phyloP scores from a whole-genome alignment of 305 asterid genomes.

The Rubia tinctorum region DNA sequence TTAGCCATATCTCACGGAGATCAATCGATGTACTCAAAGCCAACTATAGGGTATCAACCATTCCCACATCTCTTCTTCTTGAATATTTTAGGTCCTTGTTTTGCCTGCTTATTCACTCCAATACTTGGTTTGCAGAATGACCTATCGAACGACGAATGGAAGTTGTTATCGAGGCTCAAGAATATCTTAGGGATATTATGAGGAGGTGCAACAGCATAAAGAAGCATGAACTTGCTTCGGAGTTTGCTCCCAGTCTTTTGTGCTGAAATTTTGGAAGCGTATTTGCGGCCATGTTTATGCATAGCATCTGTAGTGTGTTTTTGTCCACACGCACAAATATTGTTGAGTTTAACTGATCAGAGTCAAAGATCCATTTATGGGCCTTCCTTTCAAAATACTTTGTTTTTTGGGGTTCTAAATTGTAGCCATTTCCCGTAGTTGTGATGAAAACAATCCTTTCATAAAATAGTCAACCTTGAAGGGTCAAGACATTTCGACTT shows the following conservation, averaged over 20 bases:
- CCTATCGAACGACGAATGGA: constrained; percentile 67
- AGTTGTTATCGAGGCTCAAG: constrained; percentile 68
- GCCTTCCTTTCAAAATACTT: neutral
- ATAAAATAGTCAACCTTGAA: too few relatives aligned
- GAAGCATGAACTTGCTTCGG: neutral
- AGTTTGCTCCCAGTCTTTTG: neutral
- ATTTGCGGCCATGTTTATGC: neutral
- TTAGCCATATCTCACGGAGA: constrained; percentile 80
- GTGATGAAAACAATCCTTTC: too few relatives aligned
- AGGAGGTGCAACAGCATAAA: constrained; percentile 9
- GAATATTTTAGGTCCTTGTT: neutral
- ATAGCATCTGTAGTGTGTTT: neutral
- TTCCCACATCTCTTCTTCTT: neutral
- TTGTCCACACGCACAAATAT: neutral
- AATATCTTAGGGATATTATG: constrained; percentile 70
- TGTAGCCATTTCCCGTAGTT: neutral
- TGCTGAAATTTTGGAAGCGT: constrained; percentile 5
- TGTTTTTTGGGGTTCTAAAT: neutral
- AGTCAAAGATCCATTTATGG: neutral
- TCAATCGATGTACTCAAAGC: constrained; percentile 88
- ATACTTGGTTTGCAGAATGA: constrained; percentile 50
- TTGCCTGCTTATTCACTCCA: neutral
- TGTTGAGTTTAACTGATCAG: neutral
- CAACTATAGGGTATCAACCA: constrained; percentile 65
- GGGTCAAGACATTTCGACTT: too few relatives aligned